A percentile compares a stretch with the other conserved stretches of the same genome.
Evolutionary conservation across 108 stramenopile genomes (phyloP).

Genomic region (Nannochloropsis gaditana): DNA sequence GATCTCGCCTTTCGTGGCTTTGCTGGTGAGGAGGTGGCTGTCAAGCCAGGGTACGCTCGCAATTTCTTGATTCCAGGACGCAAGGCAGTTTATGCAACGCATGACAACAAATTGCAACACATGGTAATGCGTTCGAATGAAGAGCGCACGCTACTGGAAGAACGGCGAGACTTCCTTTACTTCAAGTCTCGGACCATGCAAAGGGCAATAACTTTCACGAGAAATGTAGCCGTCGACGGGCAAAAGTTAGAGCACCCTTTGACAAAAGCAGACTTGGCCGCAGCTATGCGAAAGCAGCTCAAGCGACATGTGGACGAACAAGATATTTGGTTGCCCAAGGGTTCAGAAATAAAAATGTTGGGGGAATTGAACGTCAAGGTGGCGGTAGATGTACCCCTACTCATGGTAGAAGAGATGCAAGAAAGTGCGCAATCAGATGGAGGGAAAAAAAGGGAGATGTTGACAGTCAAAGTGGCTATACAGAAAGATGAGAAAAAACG

Average conservation of each 20-base stretch:
- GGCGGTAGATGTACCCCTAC: neutral
- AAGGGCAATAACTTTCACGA: neutral
- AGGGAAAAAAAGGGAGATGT: neutral
- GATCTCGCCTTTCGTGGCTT: slow-evolving; percentile 35
- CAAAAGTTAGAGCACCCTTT: neutral
- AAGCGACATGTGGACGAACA: neutral
- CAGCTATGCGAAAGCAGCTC: neutral
- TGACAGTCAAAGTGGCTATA: neutral
- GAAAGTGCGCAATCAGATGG: neutral
- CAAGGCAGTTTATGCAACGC: slow-evolving; percentile 37
- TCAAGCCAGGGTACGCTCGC: slow-evolving; percentile 37
- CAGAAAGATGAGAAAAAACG: neutral
- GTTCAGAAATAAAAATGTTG: neutral
- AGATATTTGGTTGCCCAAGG: neutral
- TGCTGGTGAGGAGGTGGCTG: slow-evolving; percentile 30
- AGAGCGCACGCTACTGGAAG: neutral
- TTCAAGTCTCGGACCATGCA: neutral
- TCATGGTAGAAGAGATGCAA: neutral
- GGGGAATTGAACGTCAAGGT: neutral
- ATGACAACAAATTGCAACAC: slow-evolving; percentile 25
- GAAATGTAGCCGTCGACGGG: neutral
- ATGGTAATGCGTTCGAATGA: neutral
- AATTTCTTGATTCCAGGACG: slow-evolving; percentile 33
- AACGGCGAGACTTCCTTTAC: neutral
- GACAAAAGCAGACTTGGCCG: neutral